Conservation (phyloP, 2,329 filamentous ascomycete species). For the Cladophialophora chaetospira region DNA sequence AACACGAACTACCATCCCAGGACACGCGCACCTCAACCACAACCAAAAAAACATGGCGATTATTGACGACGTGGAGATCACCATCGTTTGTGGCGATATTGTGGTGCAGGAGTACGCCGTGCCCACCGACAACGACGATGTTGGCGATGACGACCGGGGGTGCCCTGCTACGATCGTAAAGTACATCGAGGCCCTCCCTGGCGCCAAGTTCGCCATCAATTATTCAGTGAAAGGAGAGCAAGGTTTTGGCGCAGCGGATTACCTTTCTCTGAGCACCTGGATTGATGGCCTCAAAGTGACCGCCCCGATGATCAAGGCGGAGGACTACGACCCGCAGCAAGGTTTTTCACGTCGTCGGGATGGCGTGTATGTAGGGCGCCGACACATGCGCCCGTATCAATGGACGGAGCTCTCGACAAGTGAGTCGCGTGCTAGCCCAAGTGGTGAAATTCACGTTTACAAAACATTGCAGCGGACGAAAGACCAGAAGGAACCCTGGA, state of each 20-base stretch:
- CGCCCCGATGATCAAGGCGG: not conserved
- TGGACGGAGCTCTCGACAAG: too few relatives aligned
- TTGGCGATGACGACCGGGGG: not conserved
- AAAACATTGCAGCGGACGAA: slow-evolving; percentile 2
- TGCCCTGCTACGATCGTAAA: not conserved
- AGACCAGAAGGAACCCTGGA: not conserved
- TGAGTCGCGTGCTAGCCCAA: too few relatives aligned
- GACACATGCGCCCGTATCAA: too few relatives aligned
- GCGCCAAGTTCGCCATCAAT: slow-evolving; percentile 1
- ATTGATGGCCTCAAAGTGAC: slow-evolving; percentile 8
- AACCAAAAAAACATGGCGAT: slow-evolving; percentile 19
- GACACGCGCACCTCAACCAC: too few relatives aligned
- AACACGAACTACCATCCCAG: too few relatives aligned
- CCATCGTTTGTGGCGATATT: not conserved
- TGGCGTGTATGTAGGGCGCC: too few relatives aligned
- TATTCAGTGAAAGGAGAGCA: not conserved
- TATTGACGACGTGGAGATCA: slow-evolving; percentile 13
- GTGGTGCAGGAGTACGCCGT: not conserved
- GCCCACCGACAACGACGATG: not conserved
- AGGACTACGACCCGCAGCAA: too few relatives aligned
- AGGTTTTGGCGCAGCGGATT: slow-evolving; percentile 2
- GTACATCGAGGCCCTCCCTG: slow-evolving; percentile 16
- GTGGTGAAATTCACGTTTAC: too few relatives aligned
- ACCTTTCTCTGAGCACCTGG: not conserved
- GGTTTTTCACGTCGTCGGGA: too few relatives aligned